Evolutionary conservation across 352 stramenopile species (phyloP).

Genomic region (Phytophthora pluvialis): DNA sequence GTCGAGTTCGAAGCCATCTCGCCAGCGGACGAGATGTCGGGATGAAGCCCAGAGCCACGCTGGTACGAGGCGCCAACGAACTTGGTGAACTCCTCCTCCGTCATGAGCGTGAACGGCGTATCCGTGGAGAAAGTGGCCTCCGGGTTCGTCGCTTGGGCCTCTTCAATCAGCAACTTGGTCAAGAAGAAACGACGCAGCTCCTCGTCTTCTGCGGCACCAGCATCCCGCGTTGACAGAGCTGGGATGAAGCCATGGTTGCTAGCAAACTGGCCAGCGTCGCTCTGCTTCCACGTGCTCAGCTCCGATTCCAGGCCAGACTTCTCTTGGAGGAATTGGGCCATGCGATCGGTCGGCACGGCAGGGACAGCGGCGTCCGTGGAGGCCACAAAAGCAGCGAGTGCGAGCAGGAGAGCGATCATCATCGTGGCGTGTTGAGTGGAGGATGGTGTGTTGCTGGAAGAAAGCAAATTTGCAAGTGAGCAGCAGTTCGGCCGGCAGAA

Average conservation of each 20-base stretch:
- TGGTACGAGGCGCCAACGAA: slow-evolving; percentile 58
- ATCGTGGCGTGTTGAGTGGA: slow-evolving; percentile 20
- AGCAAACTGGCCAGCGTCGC: slow-evolving; percentile 52
- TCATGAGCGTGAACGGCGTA: slow-evolving; percentile 78
- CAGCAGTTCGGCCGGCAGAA: neutral
- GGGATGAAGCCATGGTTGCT: slow-evolving; percentile 56
- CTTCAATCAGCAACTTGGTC: slow-evolving; percentile 64
- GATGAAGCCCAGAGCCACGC: slow-evolving; percentile 15
- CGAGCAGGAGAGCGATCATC: slow-evolving; percentile 45
- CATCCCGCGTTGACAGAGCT: neutral
- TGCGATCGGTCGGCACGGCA: slow-evolving; percentile 36
- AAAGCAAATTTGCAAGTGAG: slow-evolving; percentile 51
- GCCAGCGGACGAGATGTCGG: neutral
- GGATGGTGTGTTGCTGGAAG: slow-evolving; percentile 20
- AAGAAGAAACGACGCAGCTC: slow-evolving; percentile 67
- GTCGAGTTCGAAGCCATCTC: slow-evolving; percentile 22
- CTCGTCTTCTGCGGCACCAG: slow-evolving; percentile 33
- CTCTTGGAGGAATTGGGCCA: slow-evolving; percentile 56
- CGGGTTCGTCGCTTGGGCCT: slow-evolving; percentile 57
- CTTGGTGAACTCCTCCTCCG: slow-evolving; percentile 64
- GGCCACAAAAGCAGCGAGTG: slow-evolving; percentile 24
- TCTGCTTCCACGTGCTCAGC: slow-evolving; percentile 58
- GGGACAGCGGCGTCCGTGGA: slow-evolving; percentile 23
- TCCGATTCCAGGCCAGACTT: slow-evolving; percentile 46
- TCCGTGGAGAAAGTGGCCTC: slow-evolving; percentile 70